Evolutionary conservation across 2,329 filamentous ascomycete genomes (phyloP).

Genomic region (Colletotrichum agaves): DNA sequence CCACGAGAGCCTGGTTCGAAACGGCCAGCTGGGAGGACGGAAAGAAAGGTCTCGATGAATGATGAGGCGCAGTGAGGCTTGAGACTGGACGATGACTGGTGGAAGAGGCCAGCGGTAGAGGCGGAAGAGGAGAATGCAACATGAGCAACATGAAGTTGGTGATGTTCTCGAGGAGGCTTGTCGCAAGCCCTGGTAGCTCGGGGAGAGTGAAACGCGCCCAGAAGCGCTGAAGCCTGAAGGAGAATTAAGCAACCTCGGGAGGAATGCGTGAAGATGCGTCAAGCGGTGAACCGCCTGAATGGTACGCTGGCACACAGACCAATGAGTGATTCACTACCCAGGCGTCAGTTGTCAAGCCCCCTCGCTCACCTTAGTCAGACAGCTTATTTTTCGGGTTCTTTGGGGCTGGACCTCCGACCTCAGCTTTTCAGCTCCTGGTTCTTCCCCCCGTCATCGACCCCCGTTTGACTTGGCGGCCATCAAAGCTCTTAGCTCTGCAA

Average conservation of each 20-base stretch:
- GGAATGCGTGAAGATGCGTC: neutral
- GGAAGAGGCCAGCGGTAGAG: neutral
- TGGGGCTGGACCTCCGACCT: neutral
- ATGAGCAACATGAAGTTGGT: neutral
- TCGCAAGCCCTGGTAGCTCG: constrained; percentile 20
- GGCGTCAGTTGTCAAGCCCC: neutral
- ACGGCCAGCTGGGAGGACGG: neutral
- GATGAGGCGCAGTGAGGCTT: constrained; percentile 5
- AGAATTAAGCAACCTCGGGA: neutral
- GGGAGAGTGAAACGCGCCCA: constrained; percentile 31
- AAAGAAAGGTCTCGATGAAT: neutral
- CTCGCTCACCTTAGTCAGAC: neutral
- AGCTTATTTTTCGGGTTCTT: neutral
- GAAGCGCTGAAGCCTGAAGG: constrained; percentile 18
- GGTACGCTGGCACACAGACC: constrained; percentile 14
- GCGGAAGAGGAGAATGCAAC: neutral
- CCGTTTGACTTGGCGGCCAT: constrained; percentile 36
- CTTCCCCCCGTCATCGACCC: neutral
- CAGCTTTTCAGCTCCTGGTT: neutral
- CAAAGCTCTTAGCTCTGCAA: constrained; percentile 34
- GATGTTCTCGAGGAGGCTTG: constrained; percentile 13
- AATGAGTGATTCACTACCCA: no score
- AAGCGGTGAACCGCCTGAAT: constrained; percentile 24
- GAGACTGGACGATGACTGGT: neutral
- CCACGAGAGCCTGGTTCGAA: no score